phyloP scores from a whole-genome alignment of 2,329 filamentous ascomycete genomes.

The Penicillium sp. region DNA sequence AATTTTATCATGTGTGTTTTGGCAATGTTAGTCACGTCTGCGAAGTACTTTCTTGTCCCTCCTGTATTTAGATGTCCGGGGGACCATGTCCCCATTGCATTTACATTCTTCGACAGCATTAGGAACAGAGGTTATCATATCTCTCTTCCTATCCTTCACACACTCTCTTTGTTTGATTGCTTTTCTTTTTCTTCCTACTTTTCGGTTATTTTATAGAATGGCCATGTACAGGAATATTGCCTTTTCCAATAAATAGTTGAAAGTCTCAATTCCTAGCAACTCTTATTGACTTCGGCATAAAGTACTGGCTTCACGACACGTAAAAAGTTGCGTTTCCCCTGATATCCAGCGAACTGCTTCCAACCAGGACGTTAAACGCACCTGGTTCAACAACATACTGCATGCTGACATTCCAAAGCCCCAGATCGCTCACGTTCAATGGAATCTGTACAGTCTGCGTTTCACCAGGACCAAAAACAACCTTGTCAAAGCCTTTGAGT shows the following conservation, averaged over 20 bases:
- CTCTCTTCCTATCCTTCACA: conserved; percentile 1
- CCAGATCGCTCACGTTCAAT: conserved; percentile 49
- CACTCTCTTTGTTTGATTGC: background rate
- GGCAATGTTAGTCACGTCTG: background rate
- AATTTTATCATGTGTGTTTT: background rate
- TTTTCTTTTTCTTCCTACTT: background rate
- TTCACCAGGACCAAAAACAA: conserved; percentile 56
- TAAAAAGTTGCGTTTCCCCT: conserved; percentile 30
- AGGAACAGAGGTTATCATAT: conserved; percentile 4
- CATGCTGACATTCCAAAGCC: conserved; percentile 58
- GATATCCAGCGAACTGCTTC: conserved; percentile 44
- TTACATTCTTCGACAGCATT: background rate
- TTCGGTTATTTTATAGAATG: background rate
- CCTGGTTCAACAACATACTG: conserved; percentile 71
- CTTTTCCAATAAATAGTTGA: background rate
- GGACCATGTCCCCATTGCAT: background rate
- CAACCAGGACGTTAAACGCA: conserved; percentile 60
- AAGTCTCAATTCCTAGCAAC: background rate
- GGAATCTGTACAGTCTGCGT: conserved; percentile 53
- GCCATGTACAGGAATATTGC: background rate
- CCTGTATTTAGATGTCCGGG: background rate
- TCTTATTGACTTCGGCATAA: background rate
- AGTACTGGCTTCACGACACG: conserved; percentile 16
- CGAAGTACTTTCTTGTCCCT: background rate
- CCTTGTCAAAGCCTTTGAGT: conserved; percentile 66